Evolutionary conservation across 177 flowering plant genomes (phyloP), one percentile per base, ranked within the genome.

Genomic region (Telopea speciosissima): DNA sequence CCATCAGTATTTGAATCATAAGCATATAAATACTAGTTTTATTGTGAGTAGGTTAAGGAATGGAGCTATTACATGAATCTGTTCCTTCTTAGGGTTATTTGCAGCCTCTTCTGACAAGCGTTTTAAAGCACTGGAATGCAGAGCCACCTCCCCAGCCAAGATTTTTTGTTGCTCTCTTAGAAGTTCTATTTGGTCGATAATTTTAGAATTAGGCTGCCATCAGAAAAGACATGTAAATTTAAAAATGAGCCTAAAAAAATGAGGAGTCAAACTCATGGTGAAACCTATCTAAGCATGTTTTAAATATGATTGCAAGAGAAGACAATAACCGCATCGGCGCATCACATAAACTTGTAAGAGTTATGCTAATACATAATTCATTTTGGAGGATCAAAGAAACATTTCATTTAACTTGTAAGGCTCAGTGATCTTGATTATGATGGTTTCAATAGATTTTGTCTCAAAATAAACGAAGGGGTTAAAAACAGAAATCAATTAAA

Each of bases 101-200:
- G 85, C 72, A 71, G 93, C 90, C 74, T 89, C 96, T 74, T 90
- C 92, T 26, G 90, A 85, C 77, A 90, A 79, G 65, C 96, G 86
- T 72, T 85, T 95, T 68, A 95, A 75, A 73, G 88, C 82, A 86
- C 96, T 93, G 75, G 88, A 84, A 74, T 87, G 89, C 42, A 90
- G 89, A 33, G 94, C 97, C 76, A 90, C 90, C 85, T 93, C 97
- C 68, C 89, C 99, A 76, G 86, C 86, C 72, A 95, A 79, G 77
- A 95, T 87, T 82, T 93, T 93, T 67, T 87, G 87, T 73, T 92
- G 97, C 79, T 95, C 98, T 79, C 87, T 88, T 59, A 91, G 77
- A 65, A 91, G 89, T 77, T 95, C 97, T 76, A 91, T 86, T 62
- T 90, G 88, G 73, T 94, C 97, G 31, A 82, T 77, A 68, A 88